Conservation (phyloP, 164 flowering plant species). For the Sextonia rubra region DNA sequence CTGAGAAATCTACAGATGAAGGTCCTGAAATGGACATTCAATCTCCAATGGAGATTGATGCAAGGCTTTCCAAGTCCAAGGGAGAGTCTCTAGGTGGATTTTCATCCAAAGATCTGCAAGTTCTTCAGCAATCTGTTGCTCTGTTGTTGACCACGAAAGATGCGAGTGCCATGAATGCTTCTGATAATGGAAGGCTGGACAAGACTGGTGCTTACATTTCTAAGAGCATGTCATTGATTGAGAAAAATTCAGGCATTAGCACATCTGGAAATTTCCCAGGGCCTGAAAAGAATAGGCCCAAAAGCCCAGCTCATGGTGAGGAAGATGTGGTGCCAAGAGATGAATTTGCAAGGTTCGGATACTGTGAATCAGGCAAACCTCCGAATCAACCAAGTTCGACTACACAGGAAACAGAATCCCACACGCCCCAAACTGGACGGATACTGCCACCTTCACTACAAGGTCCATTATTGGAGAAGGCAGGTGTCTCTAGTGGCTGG, state of each 20-base stretch:
- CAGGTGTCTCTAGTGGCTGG: not conserved
- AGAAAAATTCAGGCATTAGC: not conserved
- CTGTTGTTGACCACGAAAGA: not conserved
- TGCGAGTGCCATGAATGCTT: not conserved
- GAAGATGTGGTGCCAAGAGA: not conserved
- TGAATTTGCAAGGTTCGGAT: not conserved
- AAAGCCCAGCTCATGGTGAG: not conserved
- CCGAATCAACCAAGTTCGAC: not conserved
- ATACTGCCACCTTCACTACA: constrained; percentile 2
- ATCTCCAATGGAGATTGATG: too few species aligned
- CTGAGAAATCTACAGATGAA: too few species aligned
- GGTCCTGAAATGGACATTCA: too few species aligned
- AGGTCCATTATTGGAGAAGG: not conserved
- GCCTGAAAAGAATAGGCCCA: not conserved
- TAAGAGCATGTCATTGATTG: not conserved
- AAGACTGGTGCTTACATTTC: not conserved
- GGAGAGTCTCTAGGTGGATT: too few species aligned
- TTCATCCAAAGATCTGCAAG: not conserved
- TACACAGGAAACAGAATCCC: not conserved
- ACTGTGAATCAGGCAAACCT: not conserved
- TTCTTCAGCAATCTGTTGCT: not conserved
- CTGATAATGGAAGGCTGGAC: not conserved
- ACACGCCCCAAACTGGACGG: not conserved
- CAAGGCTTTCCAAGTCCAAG: too few species aligned
- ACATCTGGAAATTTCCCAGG: not conserved